Evolutionary conservation across 228 moss, liverwort and hornwort species (phyloP), one percentile per base, ranked within the genome.

Genomic region (Sphagnum magellanicum): DNA sequence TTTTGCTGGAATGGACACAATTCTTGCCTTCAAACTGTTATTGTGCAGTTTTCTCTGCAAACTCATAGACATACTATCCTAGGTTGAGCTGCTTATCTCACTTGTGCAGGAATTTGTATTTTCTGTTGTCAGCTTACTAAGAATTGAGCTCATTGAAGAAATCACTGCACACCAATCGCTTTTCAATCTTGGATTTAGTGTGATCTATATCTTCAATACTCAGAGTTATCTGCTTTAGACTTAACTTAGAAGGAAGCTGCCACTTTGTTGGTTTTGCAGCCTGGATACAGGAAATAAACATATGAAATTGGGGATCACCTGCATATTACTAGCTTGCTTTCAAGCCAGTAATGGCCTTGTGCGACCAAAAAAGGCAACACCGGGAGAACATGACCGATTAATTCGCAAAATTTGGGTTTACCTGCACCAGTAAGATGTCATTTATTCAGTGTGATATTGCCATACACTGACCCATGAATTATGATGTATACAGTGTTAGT

Each of bases 221-320:
- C 1, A 55, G 55, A 8, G 9, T 55, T 12, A 55, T 8, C 1
- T 8, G 8, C 55, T 55, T 55, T 55, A 10, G 16, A 32, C 32
- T 32, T 32, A 5, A 49, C 63, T 17, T 64, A 64, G 10, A 4
- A 10, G 48, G 63, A 32, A 10, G 15, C 63, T 8, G 63, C 5
- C 47, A 65, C 13, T 48, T 65, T 65, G 10, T 13, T 52, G 49
- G 4, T 70, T 63, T n/a, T 75, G 68, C 87, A 87, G 89, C 78
- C 74, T 98, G 74, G 77, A 86, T 76, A 90, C 88, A 52, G 70
- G 72, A 71, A 82, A 87, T 75, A 68, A 70, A 6, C 97, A 98
- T 74, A 93, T 93, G 75, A 90, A 83, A 76, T 81, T 98, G 51
- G 97, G 97, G 72, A 62, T 91, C 75, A 68, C 74, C 16, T 90